These are phyloP conservation scores for Groenewaldozyma sp. DNA, from an alignment of 1,139 yeast species.

Conservation along the genomic window DNA sequence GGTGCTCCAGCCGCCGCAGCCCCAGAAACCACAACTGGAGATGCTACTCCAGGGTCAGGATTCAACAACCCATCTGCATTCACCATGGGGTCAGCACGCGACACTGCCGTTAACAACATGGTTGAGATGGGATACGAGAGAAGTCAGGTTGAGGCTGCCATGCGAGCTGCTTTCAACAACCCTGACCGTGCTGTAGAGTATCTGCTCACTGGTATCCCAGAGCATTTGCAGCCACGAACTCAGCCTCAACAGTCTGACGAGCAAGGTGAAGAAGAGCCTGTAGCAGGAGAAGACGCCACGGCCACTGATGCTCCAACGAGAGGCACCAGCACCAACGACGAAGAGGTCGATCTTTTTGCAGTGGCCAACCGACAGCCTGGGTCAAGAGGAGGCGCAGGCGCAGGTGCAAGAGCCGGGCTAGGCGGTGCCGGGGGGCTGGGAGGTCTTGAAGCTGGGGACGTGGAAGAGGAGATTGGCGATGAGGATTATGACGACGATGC, in stretches of 20 bases:
- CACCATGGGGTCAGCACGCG: slow-evolving; percentile 58
- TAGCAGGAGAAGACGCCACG: slow-evolving; percentile 58
- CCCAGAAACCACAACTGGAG: slow-evolving; percentile 15
- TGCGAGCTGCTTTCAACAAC: slow-evolving; percentile 92
- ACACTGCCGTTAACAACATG: slow-evolving; percentile 64
- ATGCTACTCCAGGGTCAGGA: slow-evolving; percentile 9
- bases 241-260: slow-evolving; percentile 18
- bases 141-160: slow-evolving; percentile 77
- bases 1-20: too few species aligned
- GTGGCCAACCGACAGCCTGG: slow-evolving; percentile 22
- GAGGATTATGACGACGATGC: slow-evolving; percentile 26
- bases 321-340: slow-evolving; percentile 18
- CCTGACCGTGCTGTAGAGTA: slow-evolving; percentile 98
- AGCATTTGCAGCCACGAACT: slow-evolving; percentile 20
- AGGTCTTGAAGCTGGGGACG: slow-evolving; percentile 1
- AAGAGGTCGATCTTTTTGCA: slow-evolving; percentile 29
- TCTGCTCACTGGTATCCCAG: slow-evolving; percentile 84
- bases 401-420: slow-evolving; percentile 15
- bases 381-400: slow-evolving; percentile 20
- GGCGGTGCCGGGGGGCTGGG: slow-evolving; percentile 19
- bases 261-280: slow-evolving; percentile 21
- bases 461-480: slow-evolving; percentile 12
- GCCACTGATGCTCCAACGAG: slow-evolving; percentile 18
- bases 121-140: slow-evolving; percentile 97
- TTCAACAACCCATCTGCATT: slow-evolving; percentile 30